Base-by-base conservation (phyloP, 192 early-diverging fungal species). In the Spizellomyces sp. region DNA sequence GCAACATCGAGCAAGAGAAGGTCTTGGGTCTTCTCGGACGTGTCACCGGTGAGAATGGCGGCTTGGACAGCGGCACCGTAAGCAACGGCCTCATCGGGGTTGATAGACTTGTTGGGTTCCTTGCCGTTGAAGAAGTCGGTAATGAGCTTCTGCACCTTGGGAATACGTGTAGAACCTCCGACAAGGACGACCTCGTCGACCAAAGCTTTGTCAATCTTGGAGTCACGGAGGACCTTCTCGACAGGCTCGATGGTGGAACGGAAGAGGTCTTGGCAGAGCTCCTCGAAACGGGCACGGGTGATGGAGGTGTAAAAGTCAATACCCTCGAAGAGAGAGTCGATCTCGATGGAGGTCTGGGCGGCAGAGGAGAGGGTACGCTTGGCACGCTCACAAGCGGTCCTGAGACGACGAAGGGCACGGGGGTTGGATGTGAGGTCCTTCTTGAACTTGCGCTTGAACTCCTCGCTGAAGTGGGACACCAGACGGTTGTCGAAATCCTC, bases 401-500 rank as follows among this genome's bases (percentile, higher is more conserved):
- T 90, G 83, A 98, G 93, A 90, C 94, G 95, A 83, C 95, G 93
- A 73, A 98, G 83, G 62, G 96, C 89, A 84, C 94, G 93, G 65
- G 93, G 87, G 84, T 98, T 96, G 77, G 75, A 62, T 60, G 91
- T 82, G 48, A 97, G 84, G 87, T 98, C 94, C 91, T 95, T 90
- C 92, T 96, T 95, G 90, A 88, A 87, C 90, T 96, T 96, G 88
- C 94, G 93, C 91, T 98, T 98, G 90, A 96, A 96, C 86, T 96
- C 92, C 77, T 93, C 87, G 69, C 83, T 81, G 69, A 97, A 98
- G 93, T 95, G 93, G 79, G 92, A 90, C 77, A 98, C 93, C 63
- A 98, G 85, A 79, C 93, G 91, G 93, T 98, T 97, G 87, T 98
- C 96, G 85, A 98, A 98, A 88, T 98, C 95, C 87, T 96, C 94